These are phyloP conservation scores for Blepharisma stoltei DNA, from an alignment of 73 alveolate genomes.

Conservation along the genomic window DNA sequence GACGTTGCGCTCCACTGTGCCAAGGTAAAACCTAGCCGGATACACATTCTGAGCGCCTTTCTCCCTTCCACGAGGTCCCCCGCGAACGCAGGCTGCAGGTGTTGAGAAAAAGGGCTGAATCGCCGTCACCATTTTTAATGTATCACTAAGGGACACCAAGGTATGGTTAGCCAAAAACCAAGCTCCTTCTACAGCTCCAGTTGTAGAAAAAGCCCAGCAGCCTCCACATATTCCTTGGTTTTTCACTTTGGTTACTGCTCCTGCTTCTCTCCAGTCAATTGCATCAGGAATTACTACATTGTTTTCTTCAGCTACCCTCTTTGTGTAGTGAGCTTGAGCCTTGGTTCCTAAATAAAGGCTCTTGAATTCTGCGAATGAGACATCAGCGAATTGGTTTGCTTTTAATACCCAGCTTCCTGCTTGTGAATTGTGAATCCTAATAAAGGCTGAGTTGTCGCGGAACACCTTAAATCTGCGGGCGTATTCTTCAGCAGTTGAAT, in stretches of 20 bases:
- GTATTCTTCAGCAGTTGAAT: conserved; percentile 49
- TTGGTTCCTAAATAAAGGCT: conserved; percentile 32
- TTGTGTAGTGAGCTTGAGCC: background rate
- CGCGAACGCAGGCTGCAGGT: too few species aligned
- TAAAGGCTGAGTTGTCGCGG: conserved; percentile 32
- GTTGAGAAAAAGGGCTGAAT: too few species aligned
- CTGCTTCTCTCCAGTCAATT: conserved; percentile 40
- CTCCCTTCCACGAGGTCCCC: too few species aligned
- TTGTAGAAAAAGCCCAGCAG: conserved; percentile 45
- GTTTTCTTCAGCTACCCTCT: background rate
- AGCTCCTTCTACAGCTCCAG: conserved; percentile 40
- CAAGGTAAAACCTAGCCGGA: too few species aligned
- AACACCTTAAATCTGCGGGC: conserved; percentile 31
- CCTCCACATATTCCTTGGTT: conserved; percentile 40
- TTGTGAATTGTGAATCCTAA: conserved; percentile 8
- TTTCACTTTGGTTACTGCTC: conserved; percentile 38
- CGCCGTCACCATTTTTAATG: too few species aligned
- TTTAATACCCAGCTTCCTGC: background rate
- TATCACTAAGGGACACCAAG: conserved; percentile 17
- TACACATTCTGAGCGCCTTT: too few species aligned
- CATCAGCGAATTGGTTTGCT: conserved; percentile 36
- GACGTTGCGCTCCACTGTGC: too few species aligned
- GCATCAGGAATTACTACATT: conserved; percentile 28
- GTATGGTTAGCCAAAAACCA: conserved; percentile 2
- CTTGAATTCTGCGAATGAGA: conserved; percentile 32